These are phyloP conservation scores for Trichoderma sp. DNA, from an alignment of 2,329 filamentous ascomycete genomes.

Conservation along the genomic window DNA sequence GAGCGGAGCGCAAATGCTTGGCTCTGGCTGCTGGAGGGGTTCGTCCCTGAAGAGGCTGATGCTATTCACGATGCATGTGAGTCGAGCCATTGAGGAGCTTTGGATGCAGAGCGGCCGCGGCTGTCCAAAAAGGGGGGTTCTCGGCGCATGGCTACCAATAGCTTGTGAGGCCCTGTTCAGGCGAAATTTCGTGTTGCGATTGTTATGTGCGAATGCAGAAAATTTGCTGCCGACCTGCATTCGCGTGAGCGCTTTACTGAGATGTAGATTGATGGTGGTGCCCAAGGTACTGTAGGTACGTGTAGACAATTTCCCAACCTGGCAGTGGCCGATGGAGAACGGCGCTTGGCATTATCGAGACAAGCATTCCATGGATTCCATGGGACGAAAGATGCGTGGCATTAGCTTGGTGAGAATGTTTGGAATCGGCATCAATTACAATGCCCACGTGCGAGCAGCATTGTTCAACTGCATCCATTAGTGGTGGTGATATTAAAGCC, in stretches of 20 bases:
- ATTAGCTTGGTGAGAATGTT: not conserved
- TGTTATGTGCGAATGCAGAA: conserved; percentile 9
- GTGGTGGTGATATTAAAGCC: not conserved
- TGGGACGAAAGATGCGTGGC: not conserved
- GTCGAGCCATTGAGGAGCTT: not conserved
- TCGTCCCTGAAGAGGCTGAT: not conserved
- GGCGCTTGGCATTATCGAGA: conserved; percentile 5
- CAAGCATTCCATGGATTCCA: conserved; percentile 7
- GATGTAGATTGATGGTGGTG: conserved; percentile 7
- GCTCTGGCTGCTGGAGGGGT: not conserved
- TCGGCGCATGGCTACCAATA: not conserved
- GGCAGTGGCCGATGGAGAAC: not conserved
- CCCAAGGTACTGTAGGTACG: not conserved
- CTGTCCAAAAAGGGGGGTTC: not conserved
- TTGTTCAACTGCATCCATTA: not conserved
- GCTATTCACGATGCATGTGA: not conserved
- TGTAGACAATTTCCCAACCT: not conserved
- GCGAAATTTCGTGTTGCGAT: not conserved
- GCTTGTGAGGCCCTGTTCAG: not conserved
- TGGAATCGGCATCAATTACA: conserved; percentile 9
- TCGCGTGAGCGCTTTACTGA: not conserved
- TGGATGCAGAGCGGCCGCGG: conserved; percentile 1
- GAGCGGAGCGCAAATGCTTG: not conserved
- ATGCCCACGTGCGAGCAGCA: not conserved
- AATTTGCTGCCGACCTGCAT: not conserved